phyloP scores from a whole-genome alignment of 768 basidiomycete species.

The Chalciporus sphaerocephalus region DNA sequence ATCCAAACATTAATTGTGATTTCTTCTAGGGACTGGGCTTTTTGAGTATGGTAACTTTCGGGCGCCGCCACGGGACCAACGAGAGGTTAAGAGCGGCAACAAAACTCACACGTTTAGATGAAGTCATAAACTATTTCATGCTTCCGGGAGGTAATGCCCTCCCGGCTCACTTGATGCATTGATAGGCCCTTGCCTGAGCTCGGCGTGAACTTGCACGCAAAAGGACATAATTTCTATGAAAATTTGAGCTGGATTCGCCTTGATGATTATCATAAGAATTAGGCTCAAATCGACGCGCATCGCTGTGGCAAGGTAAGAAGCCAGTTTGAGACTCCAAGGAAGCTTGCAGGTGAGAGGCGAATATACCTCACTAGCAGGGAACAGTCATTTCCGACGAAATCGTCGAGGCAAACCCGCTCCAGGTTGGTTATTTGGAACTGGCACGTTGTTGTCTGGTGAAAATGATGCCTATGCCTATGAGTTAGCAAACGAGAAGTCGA shows the following conservation, averaged over 20 bases:
- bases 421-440: not conserved
- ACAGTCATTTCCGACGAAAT: slow-evolving; percentile 11
- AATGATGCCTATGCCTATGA: not conserved
- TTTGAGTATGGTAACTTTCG: slow-evolving; percentile 54
- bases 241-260: slow-evolving; percentile 23
- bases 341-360: slow-evolving; percentile 4
- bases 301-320: slow-evolving; percentile 9
- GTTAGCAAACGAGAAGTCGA: not conserved
- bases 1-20: slow-evolving; percentile 4
- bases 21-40: slow-evolving; percentile 34
- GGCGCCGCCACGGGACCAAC: slow-evolving; percentile 59
- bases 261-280: slow-evolving; percentile 12
- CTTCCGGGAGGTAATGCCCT: slow-evolving; percentile 4
- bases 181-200: slow-evolving; percentile 5
- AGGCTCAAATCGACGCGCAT: not conserved
- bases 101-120: slow-evolving; percentile 66
- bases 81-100: slow-evolving; percentile 65
- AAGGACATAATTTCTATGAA: slow-evolving; percentile 6
- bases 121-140: slow-evolving; percentile 13
- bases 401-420: not conserved
- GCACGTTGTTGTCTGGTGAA: slow-evolving; percentile 2
- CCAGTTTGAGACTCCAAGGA: not conserved
- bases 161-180: not conserved
- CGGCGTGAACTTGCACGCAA: not conserved
- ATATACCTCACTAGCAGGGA: slow-evolving; percentile 17